Percentiles rank a stretch among this genome's conserved stretches.
These are phyloP conservation scores for Morella rubra DNA, from an alignment of 306 rosid genomes.

Conservation along the genomic window DNA sequence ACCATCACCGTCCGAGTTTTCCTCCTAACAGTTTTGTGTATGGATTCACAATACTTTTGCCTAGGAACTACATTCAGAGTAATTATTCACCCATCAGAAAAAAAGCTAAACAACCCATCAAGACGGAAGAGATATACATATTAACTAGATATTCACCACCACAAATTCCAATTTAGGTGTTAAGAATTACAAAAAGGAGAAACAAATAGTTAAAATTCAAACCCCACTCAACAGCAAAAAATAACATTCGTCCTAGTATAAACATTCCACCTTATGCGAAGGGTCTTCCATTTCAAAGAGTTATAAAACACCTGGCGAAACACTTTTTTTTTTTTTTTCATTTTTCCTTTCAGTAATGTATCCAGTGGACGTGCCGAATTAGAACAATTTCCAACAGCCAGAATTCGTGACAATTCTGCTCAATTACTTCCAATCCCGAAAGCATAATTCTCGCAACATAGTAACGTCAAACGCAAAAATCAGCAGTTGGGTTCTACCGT, in stretches of 20 bases:
- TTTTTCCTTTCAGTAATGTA: background rate
- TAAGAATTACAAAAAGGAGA: background rate
- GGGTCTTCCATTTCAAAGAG: background rate
- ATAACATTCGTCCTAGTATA: background rate
- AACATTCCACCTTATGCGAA: background rate
- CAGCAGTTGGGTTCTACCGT: no score
- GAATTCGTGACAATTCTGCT: background rate
- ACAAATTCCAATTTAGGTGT: background rate
- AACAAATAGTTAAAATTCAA: background rate
- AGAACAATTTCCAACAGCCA: background rate
- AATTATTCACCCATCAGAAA: slow-evolving; percentile 31
- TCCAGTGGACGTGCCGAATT: background rate
- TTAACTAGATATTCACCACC: slow-evolving; percentile 1
- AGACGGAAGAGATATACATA: slow-evolving; percentile 10
- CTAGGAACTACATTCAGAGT: slow-evolving; percentile 71
- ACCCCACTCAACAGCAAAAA: background rate
- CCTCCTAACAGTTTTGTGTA: slow-evolving; percentile 83
- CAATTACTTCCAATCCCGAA: background rate
- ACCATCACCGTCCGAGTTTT: slow-evolving; percentile 93
- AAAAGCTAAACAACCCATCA: background rate
- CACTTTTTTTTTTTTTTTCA: background rate
- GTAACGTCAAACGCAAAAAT: background rate
- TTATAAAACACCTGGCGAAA: background rate
- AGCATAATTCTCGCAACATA: background rate
- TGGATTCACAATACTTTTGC: slow-evolving; percentile 86